Conservation (phyloP, 208 protist genomes). For the Crithidia brevicula region DNA sequence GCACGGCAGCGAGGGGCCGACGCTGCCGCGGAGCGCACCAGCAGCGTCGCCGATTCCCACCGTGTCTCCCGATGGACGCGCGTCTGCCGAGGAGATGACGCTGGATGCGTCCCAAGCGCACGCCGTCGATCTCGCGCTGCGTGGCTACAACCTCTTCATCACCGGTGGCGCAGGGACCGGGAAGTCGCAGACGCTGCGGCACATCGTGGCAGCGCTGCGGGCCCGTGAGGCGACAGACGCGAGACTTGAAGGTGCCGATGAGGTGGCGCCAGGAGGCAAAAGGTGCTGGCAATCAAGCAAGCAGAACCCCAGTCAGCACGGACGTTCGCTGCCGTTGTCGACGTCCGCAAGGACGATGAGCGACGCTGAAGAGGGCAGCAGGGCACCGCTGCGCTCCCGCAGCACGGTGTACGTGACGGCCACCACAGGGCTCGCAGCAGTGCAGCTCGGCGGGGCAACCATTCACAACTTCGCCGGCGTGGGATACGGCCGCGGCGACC, state of each 20-base stretch:
- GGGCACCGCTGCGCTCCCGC: neutral
- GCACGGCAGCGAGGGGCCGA: too few species aligned
- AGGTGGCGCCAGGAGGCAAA: too few species aligned
- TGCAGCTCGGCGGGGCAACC: conserved; percentile 78
- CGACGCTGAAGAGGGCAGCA: neutral
- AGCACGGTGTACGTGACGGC: conserved; percentile 70
- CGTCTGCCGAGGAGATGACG: neutral
- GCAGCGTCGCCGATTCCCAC: neutral
- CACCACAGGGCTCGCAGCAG: conserved; percentile 84
- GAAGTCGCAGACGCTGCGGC: conserved; percentile 76
- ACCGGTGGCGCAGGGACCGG: conserved; percentile 87
- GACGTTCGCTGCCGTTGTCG: neutral
- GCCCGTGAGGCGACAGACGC: neutral
- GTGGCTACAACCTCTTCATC: conserved; percentile 53
- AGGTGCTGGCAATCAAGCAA: too few species aligned
- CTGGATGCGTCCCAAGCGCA: neutral
- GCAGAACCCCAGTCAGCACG: neutral
- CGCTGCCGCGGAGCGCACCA: too few species aligned
- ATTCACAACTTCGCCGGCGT: conserved; percentile 81
- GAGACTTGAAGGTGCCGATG: neutral
- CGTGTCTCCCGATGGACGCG: neutral
- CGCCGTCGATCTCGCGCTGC: conserved; percentile 6
- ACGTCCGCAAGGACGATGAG: neutral
- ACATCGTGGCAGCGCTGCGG: conserved; percentile 63
- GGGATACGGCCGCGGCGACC: conserved; percentile 31